phyloP scores from a whole-genome alignment of 495 filamentous ascomycete species.

The Cercophora scortea region DNA sequence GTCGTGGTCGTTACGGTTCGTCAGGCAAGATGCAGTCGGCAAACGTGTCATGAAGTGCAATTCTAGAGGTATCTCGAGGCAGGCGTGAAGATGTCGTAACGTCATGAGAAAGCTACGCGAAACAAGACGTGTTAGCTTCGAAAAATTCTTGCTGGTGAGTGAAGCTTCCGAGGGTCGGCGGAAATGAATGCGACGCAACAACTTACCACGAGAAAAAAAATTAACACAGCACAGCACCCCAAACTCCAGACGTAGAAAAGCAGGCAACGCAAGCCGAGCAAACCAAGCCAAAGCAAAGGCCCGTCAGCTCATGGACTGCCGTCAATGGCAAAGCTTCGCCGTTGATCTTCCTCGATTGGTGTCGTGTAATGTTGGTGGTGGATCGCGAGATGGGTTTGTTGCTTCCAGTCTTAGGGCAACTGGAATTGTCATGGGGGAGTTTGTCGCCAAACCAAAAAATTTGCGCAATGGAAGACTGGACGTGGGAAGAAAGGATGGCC shows the following conservation, averaged over 20 bases:
- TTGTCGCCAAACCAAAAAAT: slow-evolving; percentile 1
- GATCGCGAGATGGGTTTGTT: neutral
- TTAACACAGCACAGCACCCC: slow-evolving; percentile 3
- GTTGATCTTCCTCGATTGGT: too few species aligned
- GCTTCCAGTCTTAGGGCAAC: neutral
- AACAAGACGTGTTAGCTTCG: neutral
- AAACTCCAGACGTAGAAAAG: slow-evolving; percentile 14
- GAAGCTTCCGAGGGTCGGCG: neutral
- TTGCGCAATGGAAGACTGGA: slow-evolving; percentile 5
- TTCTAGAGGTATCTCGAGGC: slow-evolving; percentile 28
- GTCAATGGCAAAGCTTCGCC: neutral
- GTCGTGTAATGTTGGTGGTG: neutral
- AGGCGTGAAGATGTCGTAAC: slow-evolving; percentile 27
- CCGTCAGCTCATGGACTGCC: neutral
- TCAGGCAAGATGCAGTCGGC: neutral
- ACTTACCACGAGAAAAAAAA: slow-evolving; percentile 10
- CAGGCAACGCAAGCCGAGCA: slow-evolving; percentile 2
- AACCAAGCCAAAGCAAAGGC: neutral
- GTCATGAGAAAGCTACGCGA: slow-evolving; percentile 8
- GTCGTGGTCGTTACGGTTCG: neutral
- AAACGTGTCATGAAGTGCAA: slow-evolving; percentile 13
- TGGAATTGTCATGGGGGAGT: neutral
- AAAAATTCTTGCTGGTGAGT: neutral
- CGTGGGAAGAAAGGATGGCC: slow-evolving; percentile 2
- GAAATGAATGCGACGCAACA: neutral